Evolutionary conservation across 1,284 basidiomycete genomes (phyloP), one percentile per base, ranked within the genome.

Genomic region (Mycosarcoma mackinlayi): DNA sequence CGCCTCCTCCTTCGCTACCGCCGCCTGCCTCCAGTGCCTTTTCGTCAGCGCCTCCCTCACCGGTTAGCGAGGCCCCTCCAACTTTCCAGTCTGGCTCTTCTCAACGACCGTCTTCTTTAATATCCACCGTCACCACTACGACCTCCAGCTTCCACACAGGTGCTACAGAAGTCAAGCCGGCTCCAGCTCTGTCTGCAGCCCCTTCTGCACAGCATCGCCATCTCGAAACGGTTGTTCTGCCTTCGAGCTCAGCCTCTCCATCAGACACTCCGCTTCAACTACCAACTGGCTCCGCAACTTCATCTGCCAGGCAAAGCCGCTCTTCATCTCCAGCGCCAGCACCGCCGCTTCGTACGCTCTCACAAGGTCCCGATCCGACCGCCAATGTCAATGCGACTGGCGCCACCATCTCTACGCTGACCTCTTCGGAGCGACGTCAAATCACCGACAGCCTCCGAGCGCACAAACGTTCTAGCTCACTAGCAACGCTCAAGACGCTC

Each of bases 311-410:
- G 27, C 53, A 56, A 18, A 70, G 67, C 21, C 67, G 61, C 23
- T 52, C 56, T 13, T 61, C 67, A 10, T 66, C 68, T n/a, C 62
- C 62, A 8, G 55, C 58, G 28, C 62, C 62, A n/a, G 51, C 62
- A 8, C 68, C 63, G 16, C 58, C 54, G 5, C 55, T 71, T 11
- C 58, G 68, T 11, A 61, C 62, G 9, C 51, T 71, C 25, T 60
- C 68, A 2, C 62, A 65, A 23, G 50, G 51, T 8, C 53, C 59
- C 10, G 31, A 39, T 27, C 50, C 59, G 14, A 56, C 69, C 24
- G 51, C 55, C 52, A 60, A 55, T 34, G 49, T 67, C 63, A 60
- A 59, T 60, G 69, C 63, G 27, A 55, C 51, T n/a, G 56, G 52
- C n/a, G 48, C 34, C 30, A 56, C 61, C 40, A 53, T 63, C 42